These are phyloP conservation scores for Ustulina deusta DNA, from an alignment of 2,329 filamentous ascomycete genomes.

Conservation along the genomic window DNA sequence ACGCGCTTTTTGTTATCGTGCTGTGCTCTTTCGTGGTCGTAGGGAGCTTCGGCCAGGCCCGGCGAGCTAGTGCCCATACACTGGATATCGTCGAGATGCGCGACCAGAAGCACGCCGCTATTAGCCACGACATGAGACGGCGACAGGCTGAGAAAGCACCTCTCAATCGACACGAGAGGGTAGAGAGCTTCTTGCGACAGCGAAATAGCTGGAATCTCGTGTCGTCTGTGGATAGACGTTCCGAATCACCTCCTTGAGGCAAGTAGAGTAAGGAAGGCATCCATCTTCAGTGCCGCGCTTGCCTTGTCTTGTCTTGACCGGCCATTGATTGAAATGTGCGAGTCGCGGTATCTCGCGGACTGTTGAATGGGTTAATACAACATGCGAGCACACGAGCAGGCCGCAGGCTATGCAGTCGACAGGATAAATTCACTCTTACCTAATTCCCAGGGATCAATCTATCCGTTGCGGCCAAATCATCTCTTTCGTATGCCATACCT, in stretches of 20 bases:
- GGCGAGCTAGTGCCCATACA: slow-evolving; percentile 73
- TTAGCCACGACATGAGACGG: slow-evolving; percentile 69
- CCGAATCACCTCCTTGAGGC: slow-evolving; percentile 20
- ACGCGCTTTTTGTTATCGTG: slow-evolving; percentile 80
- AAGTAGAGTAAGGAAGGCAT: slow-evolving; percentile 24
- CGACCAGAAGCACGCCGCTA: slow-evolving; percentile 73
- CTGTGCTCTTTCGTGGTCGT: slow-evolving; percentile 76
- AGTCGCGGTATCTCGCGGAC: not conserved
- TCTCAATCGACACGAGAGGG: slow-evolving; percentile 71
- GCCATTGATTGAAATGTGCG: slow-evolving; percentile 6
- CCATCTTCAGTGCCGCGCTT: not conserved
- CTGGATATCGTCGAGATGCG: slow-evolving; percentile 74
- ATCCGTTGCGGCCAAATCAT: not conserved
- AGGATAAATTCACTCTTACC: not conserved
- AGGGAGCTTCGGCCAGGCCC: slow-evolving; percentile 78
- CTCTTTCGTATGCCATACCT: not conserved
- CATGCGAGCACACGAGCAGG: not conserved
- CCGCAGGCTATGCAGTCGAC: not conserved
- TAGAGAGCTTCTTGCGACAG: slow-evolving; percentile 81
- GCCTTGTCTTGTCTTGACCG: not conserved
- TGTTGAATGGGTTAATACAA: slow-evolving; percentile 4
- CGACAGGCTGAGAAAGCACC: slow-evolving; percentile 65
- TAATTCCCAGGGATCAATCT: not conserved
- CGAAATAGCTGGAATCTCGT: slow-evolving; percentile 64
- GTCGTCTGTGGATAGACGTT: slow-evolving; percentile 25